Percentiles rank a stretch among this genome's conserved stretches.
Evolutionary conservation across 1,284 basidiomycete species (phyloP).

Genomic region (Papiliotrema flavescens): DNA sequence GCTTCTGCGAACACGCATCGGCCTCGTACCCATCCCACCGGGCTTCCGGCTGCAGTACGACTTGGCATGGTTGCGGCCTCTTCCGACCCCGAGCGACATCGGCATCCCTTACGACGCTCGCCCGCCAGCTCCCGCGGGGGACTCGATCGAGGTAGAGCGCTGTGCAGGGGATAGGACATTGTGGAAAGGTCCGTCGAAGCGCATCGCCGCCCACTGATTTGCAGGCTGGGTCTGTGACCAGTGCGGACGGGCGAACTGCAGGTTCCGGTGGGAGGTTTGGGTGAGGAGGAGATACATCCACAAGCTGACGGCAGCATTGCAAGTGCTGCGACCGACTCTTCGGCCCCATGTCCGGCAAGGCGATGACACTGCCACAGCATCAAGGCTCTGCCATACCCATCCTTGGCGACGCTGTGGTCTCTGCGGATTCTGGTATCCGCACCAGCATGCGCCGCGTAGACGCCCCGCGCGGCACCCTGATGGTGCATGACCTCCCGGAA

Average conservation of each 20-base stretch:
- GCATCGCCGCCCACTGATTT: not conserved
- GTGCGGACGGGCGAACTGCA: slow-evolving; percentile 42
- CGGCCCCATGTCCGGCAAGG: no score
- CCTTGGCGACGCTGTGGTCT: slow-evolving; percentile 11
- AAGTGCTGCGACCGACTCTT: no score
- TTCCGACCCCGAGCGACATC: slow-evolving; percentile 8
- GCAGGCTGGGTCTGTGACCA: slow-evolving; percentile 37
- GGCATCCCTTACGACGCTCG: slow-evolving; percentile 26
- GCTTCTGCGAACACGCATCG: slow-evolving; percentile 23
- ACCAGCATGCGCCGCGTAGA: not conserved
- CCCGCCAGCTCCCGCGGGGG: slow-evolving; percentile 13
- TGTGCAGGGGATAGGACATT: slow-evolving; percentile 19
- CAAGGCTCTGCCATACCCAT: not conserved
- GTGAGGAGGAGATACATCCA: slow-evolving; percentile 10
- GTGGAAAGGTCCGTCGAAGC: slow-evolving; percentile 24
- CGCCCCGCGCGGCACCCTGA: not conserved
- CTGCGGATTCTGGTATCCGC: not conserved
- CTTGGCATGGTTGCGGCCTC: slow-evolving; percentile 17
- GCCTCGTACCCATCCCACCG: slow-evolving; percentile 29
- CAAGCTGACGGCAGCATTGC: no score
- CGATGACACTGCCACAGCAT: not conserved
- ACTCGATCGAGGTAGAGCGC: not conserved
- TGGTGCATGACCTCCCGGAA: not conserved
- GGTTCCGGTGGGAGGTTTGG: slow-evolving; percentile 42
- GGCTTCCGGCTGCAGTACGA: slow-evolving; percentile 24